Evolutionary conservation across 164 flowering plant genomes (phyloP).

Genomic region (Piper longum): DNA sequence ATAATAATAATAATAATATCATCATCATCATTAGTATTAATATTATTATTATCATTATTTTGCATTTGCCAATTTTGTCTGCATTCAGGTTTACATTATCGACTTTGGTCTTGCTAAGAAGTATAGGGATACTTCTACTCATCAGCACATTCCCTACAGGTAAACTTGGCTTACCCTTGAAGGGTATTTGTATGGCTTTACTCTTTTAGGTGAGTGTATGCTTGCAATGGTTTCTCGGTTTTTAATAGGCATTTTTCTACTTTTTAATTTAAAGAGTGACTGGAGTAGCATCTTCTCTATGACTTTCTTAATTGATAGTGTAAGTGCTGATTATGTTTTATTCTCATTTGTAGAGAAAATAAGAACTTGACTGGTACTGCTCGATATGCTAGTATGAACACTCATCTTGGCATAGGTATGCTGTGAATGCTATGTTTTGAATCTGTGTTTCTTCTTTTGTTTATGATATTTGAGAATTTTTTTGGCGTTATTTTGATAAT

Average conservation of each 20-base stretch:
- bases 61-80: conserved; percentile 5
- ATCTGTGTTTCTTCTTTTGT: neutral
- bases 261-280: neutral
- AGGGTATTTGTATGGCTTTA: too few relatives aligned
- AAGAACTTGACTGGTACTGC: conserved; percentile 94
- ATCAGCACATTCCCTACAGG: conserved; percentile 81
- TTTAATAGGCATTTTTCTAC: too few relatives aligned
- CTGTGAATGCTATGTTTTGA: neutral
- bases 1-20: too few relatives aligned
- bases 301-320: neutral
- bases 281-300: neutral
- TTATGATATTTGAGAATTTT: neutral
- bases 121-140: conserved; percentile 45
- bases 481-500: neutral
- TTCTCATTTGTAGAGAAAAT: conserved; percentile 51
- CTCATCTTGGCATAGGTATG: conserved; percentile 92
- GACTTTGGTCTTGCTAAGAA: conserved; percentile 24
- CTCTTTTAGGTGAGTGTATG: too few relatives aligned
- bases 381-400: conserved; percentile 93
- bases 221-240: too few relatives aligned
- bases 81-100: conserved; percentile 26
- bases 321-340: neutral
- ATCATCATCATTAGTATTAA: too few relatives aligned
- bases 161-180: conserved; percentile 3
- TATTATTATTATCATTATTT: too few relatives aligned